Evolutionary conservation across 441 rosid species (phyloP).

Genomic region (Erodium texanum): DNA sequence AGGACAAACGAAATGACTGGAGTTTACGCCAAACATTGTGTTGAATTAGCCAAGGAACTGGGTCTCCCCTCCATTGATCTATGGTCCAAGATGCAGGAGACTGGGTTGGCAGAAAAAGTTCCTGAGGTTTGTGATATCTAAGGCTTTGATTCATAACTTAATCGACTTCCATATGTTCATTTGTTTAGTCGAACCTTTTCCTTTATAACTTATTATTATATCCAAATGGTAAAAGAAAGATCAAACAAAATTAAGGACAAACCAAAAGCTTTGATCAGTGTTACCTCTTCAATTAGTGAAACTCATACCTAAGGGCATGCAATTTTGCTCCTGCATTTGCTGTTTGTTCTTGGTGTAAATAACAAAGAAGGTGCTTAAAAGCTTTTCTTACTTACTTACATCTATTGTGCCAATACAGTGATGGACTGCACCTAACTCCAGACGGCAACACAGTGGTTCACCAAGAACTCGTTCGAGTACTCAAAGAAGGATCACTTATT

Average conservation of each 20-base stretch:
- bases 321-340: background rate
- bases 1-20: slow-evolving; percentile 80
- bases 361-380: background rate
- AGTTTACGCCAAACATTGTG: slow-evolving; percentile 54
- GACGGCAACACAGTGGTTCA: slow-evolving; percentile 69
- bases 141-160: background rate
- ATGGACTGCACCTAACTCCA: slow-evolving; percentile 74
- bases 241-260: background rate
- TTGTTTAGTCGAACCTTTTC: background rate
- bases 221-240: background rate
- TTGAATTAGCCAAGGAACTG: slow-evolving; percentile 56
- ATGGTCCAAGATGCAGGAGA: slow-evolving; percentile 90
- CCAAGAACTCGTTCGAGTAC: slow-evolving; percentile 45
- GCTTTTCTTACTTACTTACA: background rate
- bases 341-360: no score
- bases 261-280: no score
- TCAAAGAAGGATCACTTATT: slow-evolving; percentile 55
- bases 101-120: slow-evolving; percentile 65
- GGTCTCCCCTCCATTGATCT: slow-evolving; percentile 48
- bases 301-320: no score
- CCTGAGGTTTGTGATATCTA: slow-evolving; percentile 48
- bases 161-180: background rate
- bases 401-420: slow-evolving; percentile 32
- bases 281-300: no score
- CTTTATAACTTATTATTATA: no score